These are phyloP conservation scores for Alloascoidea hylecoeti DNA, from an alignment of 805 yeast species.

Conservation along the genomic window DNA sequence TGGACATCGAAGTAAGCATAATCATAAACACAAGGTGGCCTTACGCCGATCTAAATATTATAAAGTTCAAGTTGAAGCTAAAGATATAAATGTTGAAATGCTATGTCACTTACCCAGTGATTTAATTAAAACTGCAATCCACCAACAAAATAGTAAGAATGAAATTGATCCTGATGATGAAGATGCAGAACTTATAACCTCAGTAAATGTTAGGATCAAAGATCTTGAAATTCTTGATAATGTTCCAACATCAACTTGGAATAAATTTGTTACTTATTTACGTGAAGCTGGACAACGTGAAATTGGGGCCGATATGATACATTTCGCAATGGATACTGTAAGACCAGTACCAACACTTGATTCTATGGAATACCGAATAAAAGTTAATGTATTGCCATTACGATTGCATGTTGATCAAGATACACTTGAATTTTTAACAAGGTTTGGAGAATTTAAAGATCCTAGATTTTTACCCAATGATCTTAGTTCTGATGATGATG, in stretches of 20 bases:
- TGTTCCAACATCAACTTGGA: conserved; percentile 84
- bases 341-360: conserved; percentile 50
- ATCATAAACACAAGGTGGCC: conserved; percentile 24
- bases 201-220: conserved; percentile 31
- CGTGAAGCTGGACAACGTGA: conserved; percentile 61
- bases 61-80: conserved; percentile 42
- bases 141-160: conserved; percentile 26
- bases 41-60: conserved; percentile 52
- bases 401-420: conserved; percentile 88
- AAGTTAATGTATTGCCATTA: conserved; percentile 42
- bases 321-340: conserved; percentile 36
- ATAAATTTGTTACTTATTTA: conserved; percentile 61
- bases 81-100: conserved; percentile 35
- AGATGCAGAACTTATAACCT: conserved; percentile 31
- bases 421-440: conserved; percentile 66
- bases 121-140: conserved; percentile 20
- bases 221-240: conserved; percentile 59
- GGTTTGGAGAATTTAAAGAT: conserved; percentile 77
- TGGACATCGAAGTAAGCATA: conserved; percentile 17
- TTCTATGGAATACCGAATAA: conserved; percentile 44
- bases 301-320: conserved; percentile 49
- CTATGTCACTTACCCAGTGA: too few relatives aligned
- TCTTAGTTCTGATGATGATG: conserved; percentile 44
- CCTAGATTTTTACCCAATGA: conserved; percentile 41
- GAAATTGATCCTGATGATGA: conserved; percentile 13